Percentiles rank a stretch among this genome's conserved stretches.
These are phyloP conservation scores for Globisporangium nagaii DNA, from an alignment of 352 stramenopile species.

Conservation along the genomic window DNA sequence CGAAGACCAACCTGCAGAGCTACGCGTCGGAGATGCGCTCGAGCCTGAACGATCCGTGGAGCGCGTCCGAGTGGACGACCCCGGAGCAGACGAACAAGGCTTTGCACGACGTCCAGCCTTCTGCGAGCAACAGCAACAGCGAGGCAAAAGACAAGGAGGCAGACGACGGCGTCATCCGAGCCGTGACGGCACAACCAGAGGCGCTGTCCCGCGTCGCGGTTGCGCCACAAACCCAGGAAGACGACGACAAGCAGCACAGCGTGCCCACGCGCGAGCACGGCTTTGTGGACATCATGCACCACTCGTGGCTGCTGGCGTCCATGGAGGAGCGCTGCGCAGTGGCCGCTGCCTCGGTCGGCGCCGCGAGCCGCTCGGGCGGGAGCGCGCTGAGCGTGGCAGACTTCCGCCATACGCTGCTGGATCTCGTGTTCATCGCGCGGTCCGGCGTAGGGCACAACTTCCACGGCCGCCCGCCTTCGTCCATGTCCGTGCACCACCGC, in stretches of 20 bases:
- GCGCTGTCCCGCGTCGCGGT: background rate
- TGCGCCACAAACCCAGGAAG: background rate
- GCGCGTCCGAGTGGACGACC: constrained; percentile 5
- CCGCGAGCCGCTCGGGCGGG: constrained; percentile 11
- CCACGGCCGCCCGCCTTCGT: constrained; percentile 33
- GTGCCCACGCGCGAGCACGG: constrained; percentile 16
- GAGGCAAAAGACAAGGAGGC: background rate
- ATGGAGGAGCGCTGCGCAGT: constrained; percentile 54
- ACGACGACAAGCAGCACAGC: background rate
- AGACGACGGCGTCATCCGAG: background rate
- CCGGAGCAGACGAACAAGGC: background rate
- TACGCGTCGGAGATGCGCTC: constrained; percentile 11
- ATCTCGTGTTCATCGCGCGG: constrained; percentile 62
- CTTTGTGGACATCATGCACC: constrained; percentile 74
- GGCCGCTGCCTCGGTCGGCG: constrained; percentile 24
- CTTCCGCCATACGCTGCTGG: constrained; percentile 48
- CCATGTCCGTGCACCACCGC: constrained; percentile 27
- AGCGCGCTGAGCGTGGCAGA: constrained; percentile 28
- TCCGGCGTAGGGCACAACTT: constrained; percentile 51
- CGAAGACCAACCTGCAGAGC: constrained; percentile 11
- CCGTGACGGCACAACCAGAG: background rate
- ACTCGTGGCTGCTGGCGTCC: constrained; percentile 65
- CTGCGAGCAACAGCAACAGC: background rate
- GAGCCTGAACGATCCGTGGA: constrained; percentile 5
- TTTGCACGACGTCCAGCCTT: background rate